Evolutionary conservation across 768 basidiomycete genomes (phyloP), one percentile per base, ranked within the genome.

Genomic region (Termitomyces sp.): DNA sequence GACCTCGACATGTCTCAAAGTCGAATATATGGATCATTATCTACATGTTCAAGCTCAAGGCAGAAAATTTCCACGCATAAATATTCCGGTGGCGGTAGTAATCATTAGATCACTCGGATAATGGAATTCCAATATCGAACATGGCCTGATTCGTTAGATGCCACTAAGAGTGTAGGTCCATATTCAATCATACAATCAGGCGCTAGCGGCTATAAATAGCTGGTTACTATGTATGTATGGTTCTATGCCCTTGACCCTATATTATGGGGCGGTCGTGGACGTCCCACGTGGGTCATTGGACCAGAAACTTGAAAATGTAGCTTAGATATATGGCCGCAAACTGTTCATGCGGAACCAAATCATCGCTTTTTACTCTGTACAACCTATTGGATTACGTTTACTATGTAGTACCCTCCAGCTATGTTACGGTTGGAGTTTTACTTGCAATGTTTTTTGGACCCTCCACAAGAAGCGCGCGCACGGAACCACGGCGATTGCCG

Each of bases 401-500:
- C 15, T 18, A n/a, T n/a, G n/a, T n/a, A 50, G 18, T n/a, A 11
- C 18, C 11, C 49, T 15, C 0, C 4, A 18, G 49, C n/a, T n/a
- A 16, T 32, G 16, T 8, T 32, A 13, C 32, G 28, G 8, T 13
- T 32, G 8, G 28, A 49, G 28, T 28, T 20, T 51, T 42, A 28
- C 28, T 28, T 42, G 32, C 49, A 50, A 50, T 50, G 32, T 50
- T 50, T 33, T 38, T 48, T 48, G 1, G 22, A 22, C 4, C 6
- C 13, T 24, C 15, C 46, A 48, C 22, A 13, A 48, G 1, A 13
- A 32, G 16, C 15, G 46, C 28, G 35, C 35, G 35, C 12, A 50
- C 42, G 22, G 6, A n/a, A n/a, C n/a, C n/a, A 50, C 67, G 68
- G 70, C 67, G 66, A 71, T 71, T 64, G 67, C 68, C 68, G 67